Conservation (phyloP, 257 asterid genomes). For the Fraxinus americana region DNA sequence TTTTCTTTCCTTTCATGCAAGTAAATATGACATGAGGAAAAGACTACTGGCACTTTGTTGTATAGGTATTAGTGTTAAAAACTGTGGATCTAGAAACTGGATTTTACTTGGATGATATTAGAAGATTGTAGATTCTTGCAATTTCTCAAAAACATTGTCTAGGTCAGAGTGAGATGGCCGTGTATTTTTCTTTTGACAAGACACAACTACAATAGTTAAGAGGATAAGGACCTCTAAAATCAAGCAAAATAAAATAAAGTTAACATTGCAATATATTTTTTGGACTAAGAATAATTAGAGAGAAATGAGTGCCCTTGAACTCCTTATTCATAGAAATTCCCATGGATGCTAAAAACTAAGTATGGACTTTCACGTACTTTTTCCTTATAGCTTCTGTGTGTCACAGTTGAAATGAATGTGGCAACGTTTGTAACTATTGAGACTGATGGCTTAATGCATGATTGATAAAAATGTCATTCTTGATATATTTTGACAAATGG, state of each 20-base stretch:
- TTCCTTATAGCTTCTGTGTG: background rate
- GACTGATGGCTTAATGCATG: conserved; percentile 7
- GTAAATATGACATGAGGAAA: background rate
- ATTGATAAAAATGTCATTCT: background rate
- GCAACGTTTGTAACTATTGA: conserved; percentile 3
- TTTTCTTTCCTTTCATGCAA: no score
- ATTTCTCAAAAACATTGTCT: background rate
- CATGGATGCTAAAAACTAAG: background rate
- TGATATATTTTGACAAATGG: background rate
- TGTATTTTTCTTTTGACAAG: no score
- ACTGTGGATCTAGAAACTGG: background rate
- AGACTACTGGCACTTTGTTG: background rate
- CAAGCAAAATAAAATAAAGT: background rate
- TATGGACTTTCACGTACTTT: background rate
- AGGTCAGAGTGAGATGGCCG: background rate
- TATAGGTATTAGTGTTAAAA: background rate
- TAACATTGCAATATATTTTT: background rate
- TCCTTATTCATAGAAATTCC: background rate
- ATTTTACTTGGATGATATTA: background rate
- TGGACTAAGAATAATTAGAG: background rate
- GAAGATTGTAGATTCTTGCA: background rate
- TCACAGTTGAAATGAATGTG: background rate
- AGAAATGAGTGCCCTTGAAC: background rate
- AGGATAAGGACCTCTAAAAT: background rate
- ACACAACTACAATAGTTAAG: background rate